Evolutionary conservation across 495 filamentous ascomycete genomes (phyloP).

Genomic region (Chaetomidium leptoderma): DNA sequence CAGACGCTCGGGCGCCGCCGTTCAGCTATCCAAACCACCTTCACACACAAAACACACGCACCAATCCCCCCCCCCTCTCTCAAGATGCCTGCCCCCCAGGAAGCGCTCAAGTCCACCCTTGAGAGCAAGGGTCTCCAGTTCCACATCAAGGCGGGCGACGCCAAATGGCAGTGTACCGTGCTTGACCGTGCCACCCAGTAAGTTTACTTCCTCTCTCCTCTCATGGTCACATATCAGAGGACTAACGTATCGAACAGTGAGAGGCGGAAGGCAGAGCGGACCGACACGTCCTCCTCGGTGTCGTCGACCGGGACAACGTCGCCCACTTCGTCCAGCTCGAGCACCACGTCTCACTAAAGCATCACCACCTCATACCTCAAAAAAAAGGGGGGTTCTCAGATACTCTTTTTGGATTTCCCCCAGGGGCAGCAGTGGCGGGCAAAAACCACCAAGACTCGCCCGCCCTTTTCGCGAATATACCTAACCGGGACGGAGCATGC

Average conservation of each 20-base stretch:
- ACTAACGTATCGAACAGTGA: constrained; percentile 32
- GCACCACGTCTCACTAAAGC: constrained; percentile 26
- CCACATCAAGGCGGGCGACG: constrained; percentile 39
- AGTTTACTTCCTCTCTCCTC: constrained; percentile 11
- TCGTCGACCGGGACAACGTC: constrained; percentile 30
- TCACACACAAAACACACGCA: constrained; percentile 10
- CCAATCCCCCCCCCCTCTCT: too few species aligned
- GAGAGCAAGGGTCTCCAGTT: constrained; percentile 38
- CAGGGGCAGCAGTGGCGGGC: not conserved
- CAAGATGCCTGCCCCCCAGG: constrained; percentile 11
- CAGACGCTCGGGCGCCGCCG: not conserved
- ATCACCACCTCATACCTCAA: not conserved
- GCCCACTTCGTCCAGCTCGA: constrained; percentile 28
- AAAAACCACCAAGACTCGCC: not conserved
- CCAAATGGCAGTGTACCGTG: constrained; percentile 40
- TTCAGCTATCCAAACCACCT: not conserved
- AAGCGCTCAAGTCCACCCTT: constrained; percentile 31
- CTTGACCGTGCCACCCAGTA: constrained; percentile 44
- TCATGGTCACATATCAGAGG: not conserved
- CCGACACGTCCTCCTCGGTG: constrained; percentile 24
- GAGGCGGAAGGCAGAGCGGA: constrained; percentile 26
- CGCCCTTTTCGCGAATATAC: constrained; percentile 12
- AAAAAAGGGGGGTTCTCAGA: not conserved
- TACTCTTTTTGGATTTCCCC: not conserved
- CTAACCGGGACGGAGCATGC: constrained; percentile 7